Evolutionary conservation across 345 rosid genomes (phyloP), one percentile per base, ranked within the genome.

Genomic region (Populus alba): DNA sequence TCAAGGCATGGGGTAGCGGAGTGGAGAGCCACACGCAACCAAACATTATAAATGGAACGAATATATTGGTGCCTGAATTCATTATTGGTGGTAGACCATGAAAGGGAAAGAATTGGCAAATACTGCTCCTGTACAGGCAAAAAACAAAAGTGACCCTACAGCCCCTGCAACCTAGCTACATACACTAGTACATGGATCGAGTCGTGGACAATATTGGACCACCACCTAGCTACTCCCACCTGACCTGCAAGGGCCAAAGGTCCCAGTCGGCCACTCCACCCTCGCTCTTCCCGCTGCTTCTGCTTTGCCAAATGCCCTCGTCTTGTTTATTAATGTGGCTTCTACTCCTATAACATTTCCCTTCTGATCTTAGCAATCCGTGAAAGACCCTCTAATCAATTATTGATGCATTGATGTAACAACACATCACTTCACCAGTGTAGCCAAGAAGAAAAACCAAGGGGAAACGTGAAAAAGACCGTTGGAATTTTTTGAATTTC

Each of bases 401-500:
- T 57, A 9, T 57, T 57, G 13, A 22, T 55, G n/a, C n/a, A 2
- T 53, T 53, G 8, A 55, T 10, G 63, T 9, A 3, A 4, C 23
- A 57, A n/a, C 8, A 22, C 27, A 57, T 57, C 63, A n/a, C 29
- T n/a, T 23, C 63, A n/a, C 63, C 8, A n/a, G 5, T 67, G 66
- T 25, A 76, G 76, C 63, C 73, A 71, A 3, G 66, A 71, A 37
- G 8, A 39, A 51, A 45, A 20, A 25, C 3, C 17, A 33, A 51
- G 10, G 38, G 35, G 55, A 2, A 3, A 47, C 20, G 9, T 15
- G 39, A 29, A 81, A 72, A 75, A 25, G 79, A 80, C 87, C 82
- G 87, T 87, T 87, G 57, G 75, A 77, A n/a, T n/a, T 23, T 57
- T 87, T 87, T 87, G 90, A 87, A 85, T 72, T 87, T 80, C 74